Percentiles rank a stretch among this genome's conserved stretches.
These are phyloP conservation scores for Aspergillus sp. DNA, from an alignment of 2,329 filamentous ascomycete genomes.

Conservation along the genomic window DNA sequence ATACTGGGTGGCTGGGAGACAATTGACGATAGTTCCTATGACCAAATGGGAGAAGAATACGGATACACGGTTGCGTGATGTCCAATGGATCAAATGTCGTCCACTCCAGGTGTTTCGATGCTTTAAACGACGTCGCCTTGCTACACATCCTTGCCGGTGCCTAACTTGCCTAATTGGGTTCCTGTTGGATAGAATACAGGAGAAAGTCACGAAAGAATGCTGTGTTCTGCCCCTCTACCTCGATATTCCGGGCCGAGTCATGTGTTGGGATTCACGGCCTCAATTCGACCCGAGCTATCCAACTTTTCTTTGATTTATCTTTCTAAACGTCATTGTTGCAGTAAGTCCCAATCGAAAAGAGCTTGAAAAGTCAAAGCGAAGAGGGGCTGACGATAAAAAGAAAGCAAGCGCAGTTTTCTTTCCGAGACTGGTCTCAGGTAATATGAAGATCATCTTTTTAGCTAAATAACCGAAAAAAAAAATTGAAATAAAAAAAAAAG, in stretches of 20 bases:
- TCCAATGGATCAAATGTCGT: constrained; percentile 1
- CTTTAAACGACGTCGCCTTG: background rate
- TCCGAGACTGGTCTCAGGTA: no score
- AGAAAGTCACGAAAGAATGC: background rate
- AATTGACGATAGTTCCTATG: constrained; percentile 7
- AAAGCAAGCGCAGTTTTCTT: constrained; percentile 11
- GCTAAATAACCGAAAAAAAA: constrained; percentile 1
- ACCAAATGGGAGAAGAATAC: constrained; percentile 4
- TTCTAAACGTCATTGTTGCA: background rate
- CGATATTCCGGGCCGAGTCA: background rate
- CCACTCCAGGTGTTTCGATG: background rate
- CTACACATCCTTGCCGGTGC: background rate
- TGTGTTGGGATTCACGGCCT: background rate
- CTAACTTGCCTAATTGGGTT: background rate
- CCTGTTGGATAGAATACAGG: background rate
- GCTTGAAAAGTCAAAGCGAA: background rate
- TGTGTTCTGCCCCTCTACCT: background rate
- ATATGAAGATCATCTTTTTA: no score
- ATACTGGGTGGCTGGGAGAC: constrained; percentile 20
- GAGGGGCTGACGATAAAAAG: constrained; percentile 7
- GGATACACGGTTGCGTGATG: constrained; percentile 4
- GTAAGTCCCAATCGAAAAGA: background rate
- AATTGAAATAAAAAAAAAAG: constrained; percentile 10
- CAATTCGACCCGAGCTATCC: background rate
- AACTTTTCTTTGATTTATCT: background rate